Percentiles rank a stretch among this genome's conserved stretches.
Conservation (phyloP, 306 rosid genomes). For the Cicer yamashitae region DNA sequence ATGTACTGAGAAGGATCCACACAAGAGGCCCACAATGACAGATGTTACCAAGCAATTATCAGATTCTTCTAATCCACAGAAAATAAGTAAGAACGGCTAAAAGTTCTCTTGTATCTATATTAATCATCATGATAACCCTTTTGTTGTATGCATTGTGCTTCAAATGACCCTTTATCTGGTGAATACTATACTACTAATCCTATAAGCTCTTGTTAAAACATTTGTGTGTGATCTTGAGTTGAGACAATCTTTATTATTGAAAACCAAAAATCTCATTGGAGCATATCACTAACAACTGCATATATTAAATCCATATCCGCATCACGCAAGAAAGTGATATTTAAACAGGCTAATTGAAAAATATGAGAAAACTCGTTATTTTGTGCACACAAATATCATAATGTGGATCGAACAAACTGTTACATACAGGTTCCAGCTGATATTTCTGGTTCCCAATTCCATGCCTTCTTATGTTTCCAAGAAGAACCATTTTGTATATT, state of each 20-base stretch:
- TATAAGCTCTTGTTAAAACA: neutral
- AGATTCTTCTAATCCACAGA: slow-evolving; percentile 50
- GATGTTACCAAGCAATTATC: slow-evolving; percentile 56
- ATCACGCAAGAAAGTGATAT: neutral
- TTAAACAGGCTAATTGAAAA: too few relatives aligned
- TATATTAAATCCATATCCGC: neutral
- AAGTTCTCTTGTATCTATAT: slow-evolving; percentile 2
- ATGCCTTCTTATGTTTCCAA: too few relatives aligned
- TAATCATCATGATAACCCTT: neutral
- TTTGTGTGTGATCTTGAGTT: slow-evolving; percentile 6
- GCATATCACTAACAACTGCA: neutral
- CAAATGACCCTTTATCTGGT: neutral
- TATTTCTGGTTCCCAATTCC: too few relatives aligned
- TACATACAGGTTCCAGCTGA: too few relatives aligned
- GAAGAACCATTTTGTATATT: too few relatives aligned
- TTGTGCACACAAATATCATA: too few relatives aligned
- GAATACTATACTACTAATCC: neutral
- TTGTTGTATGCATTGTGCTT: slow-evolving; percentile 12
- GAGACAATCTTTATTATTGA: neutral
- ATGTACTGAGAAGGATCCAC: slow-evolving; percentile 66
- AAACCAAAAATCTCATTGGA: neutral
- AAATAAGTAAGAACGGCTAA: slow-evolving; percentile 35
- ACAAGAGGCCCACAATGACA: slow-evolving; percentile 68
- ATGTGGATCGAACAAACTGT: too few relatives aligned
- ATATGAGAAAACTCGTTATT: too few relatives aligned